These are phyloP conservation scores for Colletotrichum scovillei DNA, from an alignment of 2,329 filamentous ascomycete species.

Conservation along the genomic window DNA sequence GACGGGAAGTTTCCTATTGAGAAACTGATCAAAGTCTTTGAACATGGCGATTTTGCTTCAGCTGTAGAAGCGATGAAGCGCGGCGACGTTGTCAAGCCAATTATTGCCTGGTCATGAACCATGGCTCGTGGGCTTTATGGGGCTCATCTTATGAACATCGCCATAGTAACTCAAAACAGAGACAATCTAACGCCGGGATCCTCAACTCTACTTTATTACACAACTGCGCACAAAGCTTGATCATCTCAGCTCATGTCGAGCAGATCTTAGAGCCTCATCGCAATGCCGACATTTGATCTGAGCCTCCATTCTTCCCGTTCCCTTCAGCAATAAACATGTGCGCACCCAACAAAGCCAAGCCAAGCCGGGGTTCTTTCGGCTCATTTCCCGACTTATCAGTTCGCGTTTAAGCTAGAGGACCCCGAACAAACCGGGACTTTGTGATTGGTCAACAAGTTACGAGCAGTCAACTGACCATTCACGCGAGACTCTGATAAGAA, in stretches of 20 bases:
- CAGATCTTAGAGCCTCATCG: background rate
- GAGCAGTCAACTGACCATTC: background rate
- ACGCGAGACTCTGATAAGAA: background rate
- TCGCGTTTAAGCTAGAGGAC: background rate
- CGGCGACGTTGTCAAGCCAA: slow-evolving; percentile 30
- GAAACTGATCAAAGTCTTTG: slow-evolving; percentile 46
- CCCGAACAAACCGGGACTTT: background rate
- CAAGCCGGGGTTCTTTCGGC: background rate
- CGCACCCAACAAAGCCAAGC: background rate
- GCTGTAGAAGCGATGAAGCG: slow-evolving; percentile 46
- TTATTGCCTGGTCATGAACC: slow-evolving; percentile 31
- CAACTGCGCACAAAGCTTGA: background rate
- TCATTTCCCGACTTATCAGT: background rate
- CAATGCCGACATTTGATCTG: background rate
- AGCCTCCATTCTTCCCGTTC: background rate
- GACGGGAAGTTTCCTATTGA: slow-evolving; percentile 48
- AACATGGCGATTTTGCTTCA: slow-evolving; percentile 43
- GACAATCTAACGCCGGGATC: background rate
- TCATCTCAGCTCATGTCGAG: background rate
- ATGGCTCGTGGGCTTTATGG: background rate
- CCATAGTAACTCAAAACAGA: background rate
- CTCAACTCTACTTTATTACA: background rate
- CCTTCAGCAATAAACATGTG: background rate
- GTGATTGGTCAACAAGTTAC: slow-evolving; percentile 1
- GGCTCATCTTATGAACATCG: background rate